Base-by-base conservation (phyloP, 129 eudicot species). In the Scalesia atractyloides region DNA sequence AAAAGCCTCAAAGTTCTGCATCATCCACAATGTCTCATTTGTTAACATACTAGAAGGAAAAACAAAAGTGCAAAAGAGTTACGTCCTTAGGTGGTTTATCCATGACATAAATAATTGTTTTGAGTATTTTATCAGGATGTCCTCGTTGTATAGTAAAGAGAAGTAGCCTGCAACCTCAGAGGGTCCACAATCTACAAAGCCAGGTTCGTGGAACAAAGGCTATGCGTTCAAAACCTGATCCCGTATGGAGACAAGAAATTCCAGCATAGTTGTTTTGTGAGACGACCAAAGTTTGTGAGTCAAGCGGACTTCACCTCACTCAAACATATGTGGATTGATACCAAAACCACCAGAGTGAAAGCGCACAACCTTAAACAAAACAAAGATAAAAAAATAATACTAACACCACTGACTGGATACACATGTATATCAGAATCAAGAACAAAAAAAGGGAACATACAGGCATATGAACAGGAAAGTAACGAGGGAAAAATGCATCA, bases 1-100 rank as follows among this genome's bases (percentile, higher is more conserved):
- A 64, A 64, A 11, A 64, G 9, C 50, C 68, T 64, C 68, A 36
- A 64, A 34, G 24, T n/a, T n/a, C n/a, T n/a, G n/a, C n/a, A n/a
- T n/a, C n/a, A n/a, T n/a, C n/a, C n/a, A n/a, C n/a, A n/a, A n/a
- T n/a, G n/a, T n/a, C n/a, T n/a, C n/a, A n/a, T n/a, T n/a, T n/a
- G n/a, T n/a, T n/a, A n/a, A n/a, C n/a, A n/a, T n/a, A n/a, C n/a
- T n/a, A n/a, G n/a, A n/a, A n/a, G n/a, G n/a, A n/a, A n/a, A n/a
- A n/a, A n/a, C n/a, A n/a, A n/a, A n/a, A n/a, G n/a, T n/a, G n/a
- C n/a, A n/a, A n/a, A n/a, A n/a, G n/a, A n/a, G n/a, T n/a, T n/a
- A n/a, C n/a, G n/a, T n/a, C n/a, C n/a, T n/a, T n/a, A n/a, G n/a
- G n/a, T 37, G 30, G 68, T 8, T 64, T 64, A 3, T 16, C 16